Base-by-base conservation (phyloP, 2,329 filamentous ascomycete species). In the Nothopassalora personata region DNA sequence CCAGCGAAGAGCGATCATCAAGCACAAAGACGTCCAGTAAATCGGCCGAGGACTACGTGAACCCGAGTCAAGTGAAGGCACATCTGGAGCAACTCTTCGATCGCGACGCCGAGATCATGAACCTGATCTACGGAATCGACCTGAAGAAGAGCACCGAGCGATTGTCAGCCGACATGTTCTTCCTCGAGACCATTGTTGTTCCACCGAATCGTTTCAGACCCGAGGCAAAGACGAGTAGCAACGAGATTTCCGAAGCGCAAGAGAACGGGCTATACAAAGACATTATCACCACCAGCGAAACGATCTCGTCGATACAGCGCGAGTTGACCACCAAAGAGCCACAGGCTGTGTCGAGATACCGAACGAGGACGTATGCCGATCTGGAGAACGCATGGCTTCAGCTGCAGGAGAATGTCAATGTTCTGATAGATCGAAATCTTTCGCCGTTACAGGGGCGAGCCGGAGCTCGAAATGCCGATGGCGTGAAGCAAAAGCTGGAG, bases 401-500 rank as follows among this genome's bases (percentile, higher is more conserved):
- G 53, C 81, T 99, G 11, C 94, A 99, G 74, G 91, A 96, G 68
- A 80, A 84, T 28, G 90, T 97, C 62, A 99, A 99, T 72, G 86
- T 89, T n/a, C 79, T 99, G 55, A 91, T 97, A 65, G 94, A 99
- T 74, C 86, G 88, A 64, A 89, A 92, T 69, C 87, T 92, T 63
- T 96, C 94, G 68, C 90, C 91, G 2, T 81, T 91, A 3, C 86
- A 89, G 64, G 91, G 91, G 54, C 81, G 85, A 18, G 90, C 91
- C 30, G 90, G 86, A 13, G 87, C 88, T 69, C 83, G 86, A 57
- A 88, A 90, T 55, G 90, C 95, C 62, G 92, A 96, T 64, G 94
- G 95, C 67, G 96, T 99, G 77, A 99, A 99, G 77, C 94, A 99
- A 72, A 89, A 92, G 71, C 82, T 99, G 30, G 94, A 99, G 77